Evolutionary conservation across 768 basidiomycete genomes (phyloP).

Genomic region (Mycena sanguinolenta): DNA sequence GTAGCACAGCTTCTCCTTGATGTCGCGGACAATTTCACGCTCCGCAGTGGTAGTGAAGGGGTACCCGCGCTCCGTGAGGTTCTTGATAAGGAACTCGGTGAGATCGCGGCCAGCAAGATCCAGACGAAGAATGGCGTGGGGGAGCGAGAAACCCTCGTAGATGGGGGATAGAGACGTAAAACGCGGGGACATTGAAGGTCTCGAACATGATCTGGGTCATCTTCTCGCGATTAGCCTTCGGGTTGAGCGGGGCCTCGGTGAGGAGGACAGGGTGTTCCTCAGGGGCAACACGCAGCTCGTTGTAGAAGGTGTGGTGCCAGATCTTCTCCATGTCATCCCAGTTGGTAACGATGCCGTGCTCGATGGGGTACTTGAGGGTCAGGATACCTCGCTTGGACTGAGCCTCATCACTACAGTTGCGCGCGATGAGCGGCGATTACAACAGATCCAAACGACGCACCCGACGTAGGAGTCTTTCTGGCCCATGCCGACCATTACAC

Average conservation of each 20-base stretch:
- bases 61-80: slow-evolving; percentile 92
- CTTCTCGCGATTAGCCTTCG: slow-evolving; percentile 93
- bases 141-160: slow-evolving; percentile 93
- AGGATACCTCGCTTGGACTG: slow-evolving; percentile 97
- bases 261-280: slow-evolving; percentile 94
- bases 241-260: slow-evolving; percentile 94
- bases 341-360: slow-evolving; percentile 96
- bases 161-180: slow-evolving; percentile 96
- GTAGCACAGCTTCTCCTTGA: slow-evolving; percentile 98
- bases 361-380: slow-evolving; percentile 92
- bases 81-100: slow-evolving; percentile 87
- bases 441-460: slow-evolving; percentile 57
- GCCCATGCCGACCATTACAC: slow-evolving; percentile 98
- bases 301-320: slow-evolving; percentile 97
- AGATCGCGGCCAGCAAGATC: slow-evolving; percentile 95
- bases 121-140: slow-evolving; percentile 93
- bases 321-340: no score
- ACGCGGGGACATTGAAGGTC: slow-evolving; percentile 93
- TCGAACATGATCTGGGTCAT: slow-evolving; percentile 98
- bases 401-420: slow-evolving; percentile 78
- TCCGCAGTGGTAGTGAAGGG: slow-evolving; percentile 94
- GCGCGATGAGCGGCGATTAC: slow-evolving; percentile 33
- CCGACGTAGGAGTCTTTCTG: slow-evolving; percentile 97
- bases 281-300: slow-evolving; percentile 92
- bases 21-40: slow-evolving; percentile 95